These are phyloP conservation scores for Colletotrichum sp. DNA, from an alignment of 2,329 filamentous ascomycete species.

Conservation along the genomic window DNA sequence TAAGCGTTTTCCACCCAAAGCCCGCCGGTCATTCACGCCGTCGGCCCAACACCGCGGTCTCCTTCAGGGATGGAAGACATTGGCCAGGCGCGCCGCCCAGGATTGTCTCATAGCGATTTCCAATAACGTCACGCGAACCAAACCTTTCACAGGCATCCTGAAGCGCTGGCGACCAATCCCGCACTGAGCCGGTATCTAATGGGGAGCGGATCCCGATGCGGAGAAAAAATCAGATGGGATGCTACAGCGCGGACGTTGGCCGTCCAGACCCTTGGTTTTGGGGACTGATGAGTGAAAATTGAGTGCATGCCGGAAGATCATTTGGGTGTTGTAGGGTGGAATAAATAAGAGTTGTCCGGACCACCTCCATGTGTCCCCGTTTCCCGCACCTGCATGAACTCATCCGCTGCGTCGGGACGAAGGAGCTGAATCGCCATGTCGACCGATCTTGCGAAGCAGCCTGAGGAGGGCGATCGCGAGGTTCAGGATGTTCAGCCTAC, in stretches of 20 bases:
- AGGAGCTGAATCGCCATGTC: background rate
- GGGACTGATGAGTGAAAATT: background rate
- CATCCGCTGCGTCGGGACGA: background rate
- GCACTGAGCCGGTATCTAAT: background rate
- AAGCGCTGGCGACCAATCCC: background rate
- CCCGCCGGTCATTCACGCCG: background rate
- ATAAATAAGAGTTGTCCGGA: background rate
- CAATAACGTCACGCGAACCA: conserved; percentile 9
- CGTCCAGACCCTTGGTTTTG: background rate
- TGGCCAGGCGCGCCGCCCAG: background rate
- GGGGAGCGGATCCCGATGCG: background rate
- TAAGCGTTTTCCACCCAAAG: background rate
- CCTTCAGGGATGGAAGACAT: background rate
- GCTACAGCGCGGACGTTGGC: background rate
- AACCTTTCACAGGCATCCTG: background rate
- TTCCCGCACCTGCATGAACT: conserved; percentile 7
- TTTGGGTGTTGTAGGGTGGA: background rate
- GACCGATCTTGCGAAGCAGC: conserved; percentile 6
- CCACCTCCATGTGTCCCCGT: background rate
- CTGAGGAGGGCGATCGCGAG: conserved; percentile 2
- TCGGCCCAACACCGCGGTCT: background rate
- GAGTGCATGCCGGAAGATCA: background rate
- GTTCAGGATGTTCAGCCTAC: background rate
- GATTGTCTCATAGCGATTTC: background rate
- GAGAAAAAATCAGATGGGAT: background rate